phyloP scores from a whole-genome alignment of 805 yeast species.

The Teunomyces gatunensis region DNA sequence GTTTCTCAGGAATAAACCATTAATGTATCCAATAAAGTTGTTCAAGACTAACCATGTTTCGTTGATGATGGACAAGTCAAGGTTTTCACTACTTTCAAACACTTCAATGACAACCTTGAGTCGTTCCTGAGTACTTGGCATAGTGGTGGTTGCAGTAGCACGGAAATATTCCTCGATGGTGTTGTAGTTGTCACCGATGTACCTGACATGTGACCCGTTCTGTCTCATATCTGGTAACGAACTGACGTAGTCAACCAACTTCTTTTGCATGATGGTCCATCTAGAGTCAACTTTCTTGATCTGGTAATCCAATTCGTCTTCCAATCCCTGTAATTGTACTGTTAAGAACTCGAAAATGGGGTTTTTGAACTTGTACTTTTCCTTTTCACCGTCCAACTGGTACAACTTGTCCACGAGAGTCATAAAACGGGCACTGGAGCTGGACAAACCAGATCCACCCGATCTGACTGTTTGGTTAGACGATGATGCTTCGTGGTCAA shows the following conservation, averaged over 20 bases:
- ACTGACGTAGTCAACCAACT: slow-evolving; percentile 33
- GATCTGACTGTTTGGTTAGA: slow-evolving; percentile 7
- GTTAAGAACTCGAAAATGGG: slow-evolving; percentile 37
- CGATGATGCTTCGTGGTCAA: slow-evolving; percentile 33
- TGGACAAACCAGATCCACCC: slow-evolving; percentile 4
- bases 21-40: slow-evolving; percentile 34
- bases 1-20: slow-evolving; percentile 27
- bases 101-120: slow-evolving; percentile 27
- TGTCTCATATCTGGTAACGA: slow-evolving; percentile 29
- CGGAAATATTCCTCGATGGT: slow-evolving; percentile 34
- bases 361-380: slow-evolving; percentile 14
- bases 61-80: slow-evolving; percentile 40
- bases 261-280: slow-evolving; percentile 36
- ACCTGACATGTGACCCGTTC: slow-evolving; percentile 35
- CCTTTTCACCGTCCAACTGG: slow-evolving; percentile 23
- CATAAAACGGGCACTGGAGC: slow-evolving; percentile 30
- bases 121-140: slow-evolving; percentile 24
- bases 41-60: slow-evolving; percentile 43
- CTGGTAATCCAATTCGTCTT: slow-evolving; percentile 35
- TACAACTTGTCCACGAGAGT: slow-evolving; percentile 39
- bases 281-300: slow-evolving; percentile 33
- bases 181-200: slow-evolving; percentile 38
- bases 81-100: slow-evolving; percentile 37
- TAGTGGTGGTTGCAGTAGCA: slow-evolving; percentile 24
- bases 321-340: slow-evolving; percentile 30